Percentiles rank a stretch among this genome's conserved stretches.
These are phyloP conservation scores for Trichopus zeylanicus DNA, from an alignment of 116 monocot species.

Conservation along the genomic window DNA sequence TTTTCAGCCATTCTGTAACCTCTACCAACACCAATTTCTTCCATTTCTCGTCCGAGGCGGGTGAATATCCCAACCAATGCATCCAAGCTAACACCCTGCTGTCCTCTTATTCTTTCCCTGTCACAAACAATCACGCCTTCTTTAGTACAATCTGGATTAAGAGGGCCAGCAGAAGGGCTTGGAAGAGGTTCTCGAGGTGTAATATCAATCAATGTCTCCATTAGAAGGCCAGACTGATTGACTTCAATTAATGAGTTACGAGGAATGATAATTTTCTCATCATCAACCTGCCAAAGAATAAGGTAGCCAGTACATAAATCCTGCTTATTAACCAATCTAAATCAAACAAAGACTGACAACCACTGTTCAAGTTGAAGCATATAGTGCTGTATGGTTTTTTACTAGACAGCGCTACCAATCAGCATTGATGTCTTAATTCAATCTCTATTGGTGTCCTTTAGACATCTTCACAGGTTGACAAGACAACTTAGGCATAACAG, in stretches of 20 bases:
- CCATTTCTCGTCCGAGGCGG: slow-evolving; percentile 83
- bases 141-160: slow-evolving; percentile 55
- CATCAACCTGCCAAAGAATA: slow-evolving; percentile 54
- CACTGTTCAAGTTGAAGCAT: not conserved
- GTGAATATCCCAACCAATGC: slow-evolving; percentile 85
- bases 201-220: slow-evolving; percentile 94
- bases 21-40: slow-evolving; percentile 61
- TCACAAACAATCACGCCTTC: slow-evolving; percentile 89
- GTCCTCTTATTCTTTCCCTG: slow-evolving; percentile 64
- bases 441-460: not conserved
- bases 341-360: not conserved
- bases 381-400: not conserved
- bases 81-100: slow-evolving; percentile 91
- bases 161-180: slow-evolving; percentile 58
- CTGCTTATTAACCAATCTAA: not conserved
- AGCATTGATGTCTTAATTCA: not conserved
- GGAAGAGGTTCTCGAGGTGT: slow-evolving; percentile 94
- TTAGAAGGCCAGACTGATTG: slow-evolving; percentile 95
- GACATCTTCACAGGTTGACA: not conserved
- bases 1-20: slow-evolving; percentile 81
- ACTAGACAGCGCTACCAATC: not conserved
- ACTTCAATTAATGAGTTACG: slow-evolving; percentile 86
- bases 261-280: slow-evolving; percentile 84
- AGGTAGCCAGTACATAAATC: not conserved
- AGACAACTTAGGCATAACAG: too few species aligned